Evolutionary conservation across 106 monocot species (phyloP).

Genomic region (Apostasia ramifera): DNA sequence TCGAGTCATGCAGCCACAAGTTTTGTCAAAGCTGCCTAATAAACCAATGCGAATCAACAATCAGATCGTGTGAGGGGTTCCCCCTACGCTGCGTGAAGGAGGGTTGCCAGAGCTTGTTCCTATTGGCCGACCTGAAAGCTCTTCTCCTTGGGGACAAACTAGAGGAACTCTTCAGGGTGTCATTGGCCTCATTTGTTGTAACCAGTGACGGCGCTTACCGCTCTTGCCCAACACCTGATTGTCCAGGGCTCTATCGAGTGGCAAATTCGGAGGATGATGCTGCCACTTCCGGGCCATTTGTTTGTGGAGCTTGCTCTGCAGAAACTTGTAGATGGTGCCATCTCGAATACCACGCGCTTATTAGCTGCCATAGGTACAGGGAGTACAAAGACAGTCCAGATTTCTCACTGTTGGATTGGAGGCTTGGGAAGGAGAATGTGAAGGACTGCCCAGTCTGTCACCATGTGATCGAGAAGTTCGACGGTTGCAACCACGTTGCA

Average conservation of each 20-base stretch:
- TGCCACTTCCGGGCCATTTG: constrained; percentile 21
- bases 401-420: constrained; percentile 56
- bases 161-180: constrained; percentile 81
- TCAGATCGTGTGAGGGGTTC: constrained; percentile 64
- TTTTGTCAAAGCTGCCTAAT: constrained; percentile 71
- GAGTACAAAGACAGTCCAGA: constrained; percentile 81
- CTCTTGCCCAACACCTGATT: constrained; percentile 57
- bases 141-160: constrained; percentile 42
- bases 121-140: constrained; percentile 55
- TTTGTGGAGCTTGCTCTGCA: constrained; percentile 60
- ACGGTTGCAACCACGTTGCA: constrained; percentile 84
- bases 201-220: constrained; percentile 51
- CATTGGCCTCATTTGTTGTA: constrained; percentile 51
- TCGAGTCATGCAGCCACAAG: constrained; percentile 65
- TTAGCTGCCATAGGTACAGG: constrained; percentile 70
- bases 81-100: constrained; percentile 64
- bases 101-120: constrained; percentile 38
- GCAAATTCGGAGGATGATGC: background rate
- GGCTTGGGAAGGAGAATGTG: constrained; percentile 68
- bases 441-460: constrained; percentile 70
- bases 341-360: constrained; percentile 68
- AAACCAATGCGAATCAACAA: constrained; percentile 72
- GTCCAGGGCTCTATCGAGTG: constrained; percentile 40
- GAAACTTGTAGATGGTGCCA: constrained; percentile 89
- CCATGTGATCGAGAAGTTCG: constrained; percentile 69